Percentiles rank a stretch among this genome's conserved stretches.
Conservation (phyloP, 306 rosid genomes). For the Cucurbita pepo region DNA sequence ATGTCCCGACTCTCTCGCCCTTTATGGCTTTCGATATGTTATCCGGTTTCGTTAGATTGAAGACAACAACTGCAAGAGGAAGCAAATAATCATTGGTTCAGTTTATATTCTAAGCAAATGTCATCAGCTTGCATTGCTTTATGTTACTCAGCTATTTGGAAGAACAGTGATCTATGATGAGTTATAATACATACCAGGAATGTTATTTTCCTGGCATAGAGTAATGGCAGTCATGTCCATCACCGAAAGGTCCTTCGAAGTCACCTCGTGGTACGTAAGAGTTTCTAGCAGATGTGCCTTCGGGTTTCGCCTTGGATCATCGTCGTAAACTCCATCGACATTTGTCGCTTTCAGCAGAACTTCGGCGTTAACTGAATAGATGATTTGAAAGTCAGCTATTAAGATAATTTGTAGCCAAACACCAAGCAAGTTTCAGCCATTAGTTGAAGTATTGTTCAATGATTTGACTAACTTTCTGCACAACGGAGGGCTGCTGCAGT, state of each 20-base stretch:
- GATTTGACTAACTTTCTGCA: conserved; percentile 71
- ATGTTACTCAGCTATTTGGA: background rate
- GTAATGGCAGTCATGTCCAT: conserved; percentile 99
- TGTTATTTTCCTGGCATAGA: conserved; percentile 83
- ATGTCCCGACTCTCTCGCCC: conserved; percentile 82
- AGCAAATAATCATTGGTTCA: background rate
- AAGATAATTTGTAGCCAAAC: background rate
- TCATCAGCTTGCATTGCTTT: background rate
- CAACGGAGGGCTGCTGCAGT: conserved; percentile 96
- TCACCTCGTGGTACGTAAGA: conserved; percentile 70
- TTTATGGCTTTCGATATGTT: conserved; percentile 76
- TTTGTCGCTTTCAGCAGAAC: conserved; percentile 95
- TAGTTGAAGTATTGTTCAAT: background rate
- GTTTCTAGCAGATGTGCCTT: conserved; percentile 67
- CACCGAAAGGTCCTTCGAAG: conserved; percentile 68
- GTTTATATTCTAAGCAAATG: background rate
- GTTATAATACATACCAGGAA: conserved; percentile 46
- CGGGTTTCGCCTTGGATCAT: conserved; percentile 62
- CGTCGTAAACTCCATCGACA: conserved; percentile 78
- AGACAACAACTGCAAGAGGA: conserved; percentile 64
- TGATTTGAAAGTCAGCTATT: background rate
- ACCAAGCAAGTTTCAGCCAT: background rate
- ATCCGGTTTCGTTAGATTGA: conserved; percentile 73
- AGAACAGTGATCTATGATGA: background rate
- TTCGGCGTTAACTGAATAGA: conserved; percentile 68